Conservation (phyloP, 2,329 filamentous ascomycete species). For the Neonectria hederae region DNA sequence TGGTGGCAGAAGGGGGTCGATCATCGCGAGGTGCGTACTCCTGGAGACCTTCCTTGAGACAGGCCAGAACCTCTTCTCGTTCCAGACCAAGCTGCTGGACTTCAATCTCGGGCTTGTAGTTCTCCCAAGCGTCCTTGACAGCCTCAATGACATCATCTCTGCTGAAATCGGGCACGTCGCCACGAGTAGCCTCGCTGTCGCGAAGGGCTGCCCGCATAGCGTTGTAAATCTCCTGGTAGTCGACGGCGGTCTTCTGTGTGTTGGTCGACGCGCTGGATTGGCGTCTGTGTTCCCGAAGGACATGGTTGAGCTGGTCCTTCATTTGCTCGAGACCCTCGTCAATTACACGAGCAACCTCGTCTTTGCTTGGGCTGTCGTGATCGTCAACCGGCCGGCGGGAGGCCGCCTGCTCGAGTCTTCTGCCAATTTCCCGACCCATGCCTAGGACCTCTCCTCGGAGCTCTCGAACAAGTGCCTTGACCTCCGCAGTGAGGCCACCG, state of each 20-base stretch:
- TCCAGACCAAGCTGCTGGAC: conserved; percentile 91
- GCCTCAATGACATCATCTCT: conserved; percentile 88
- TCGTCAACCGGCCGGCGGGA: conserved; percentile 57
- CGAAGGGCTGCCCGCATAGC: conserved; percentile 80
- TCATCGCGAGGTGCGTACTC: conserved; percentile 71
- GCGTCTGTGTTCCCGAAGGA: conserved; percentile 79
- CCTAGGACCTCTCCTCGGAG: conserved; percentile 91
- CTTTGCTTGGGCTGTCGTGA: conserved; percentile 64
- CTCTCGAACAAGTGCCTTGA: conserved; percentile 90
- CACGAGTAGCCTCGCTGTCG: conserved; percentile 62
- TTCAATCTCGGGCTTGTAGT: conserved; percentile 92
- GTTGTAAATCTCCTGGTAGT: conserved; percentile 87
- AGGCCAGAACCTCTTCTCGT: conserved; percentile 87
- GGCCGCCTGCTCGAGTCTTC: conserved; percentile 78
- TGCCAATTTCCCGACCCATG: conserved; percentile 91
- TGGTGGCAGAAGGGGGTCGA: conserved; percentile 69
- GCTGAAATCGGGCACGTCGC: conserved; percentile 60
- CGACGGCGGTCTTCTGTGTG: conserved; percentile 69
- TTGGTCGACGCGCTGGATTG: conserved; percentile 72
- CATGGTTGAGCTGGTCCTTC: conserved; percentile 82
- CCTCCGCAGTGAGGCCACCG: conserved; percentile 88
- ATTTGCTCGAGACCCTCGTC: conserved; percentile 83
- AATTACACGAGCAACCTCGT: conserved; percentile 80
- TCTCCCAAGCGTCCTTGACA: conserved; percentile 91
- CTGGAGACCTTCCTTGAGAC: conserved; percentile 84